phyloP scores from a whole-genome alignment of 768 basidiomycete species.

The Cystoderma amianthinum region DNA sequence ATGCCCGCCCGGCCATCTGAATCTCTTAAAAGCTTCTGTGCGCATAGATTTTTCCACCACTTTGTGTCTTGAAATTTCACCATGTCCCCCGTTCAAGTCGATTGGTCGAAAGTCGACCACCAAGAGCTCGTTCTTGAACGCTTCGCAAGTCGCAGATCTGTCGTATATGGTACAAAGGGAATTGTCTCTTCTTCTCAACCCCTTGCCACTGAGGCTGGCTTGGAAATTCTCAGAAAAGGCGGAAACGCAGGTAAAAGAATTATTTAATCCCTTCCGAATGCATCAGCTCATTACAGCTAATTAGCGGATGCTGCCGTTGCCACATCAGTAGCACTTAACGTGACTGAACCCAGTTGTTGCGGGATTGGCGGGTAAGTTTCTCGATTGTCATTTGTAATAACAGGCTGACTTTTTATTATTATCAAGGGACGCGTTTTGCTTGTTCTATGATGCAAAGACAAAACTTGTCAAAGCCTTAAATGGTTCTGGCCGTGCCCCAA shows the following conservation, averaged over 20 bases:
- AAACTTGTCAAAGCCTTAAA: conserved; percentile 86
- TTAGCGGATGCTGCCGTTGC: conserved; percentile 93
- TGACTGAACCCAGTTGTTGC: conserved; percentile 82
- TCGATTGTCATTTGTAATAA: conserved; percentile 1
- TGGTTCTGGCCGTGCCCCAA: conserved; percentile 85
- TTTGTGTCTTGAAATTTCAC: conserved; percentile 17
- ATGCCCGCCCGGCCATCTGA: too few species aligned
- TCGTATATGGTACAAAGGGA: conserved; percentile 83
- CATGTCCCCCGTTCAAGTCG: conserved; percentile 26
- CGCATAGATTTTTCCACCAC: not conserved
- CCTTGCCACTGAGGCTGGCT: conserved; percentile 82
- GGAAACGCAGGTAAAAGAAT: conserved; percentile 81
- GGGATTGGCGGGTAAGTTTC: conserved; percentile 81
- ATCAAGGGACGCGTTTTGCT: conserved; percentile 79
- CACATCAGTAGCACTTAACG: conserved; percentile 85
- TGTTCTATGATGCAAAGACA: conserved; percentile 82
- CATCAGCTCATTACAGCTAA: conserved; percentile 1
- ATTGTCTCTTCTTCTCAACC: conserved; percentile 89
- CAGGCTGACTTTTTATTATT: conserved; percentile 4
- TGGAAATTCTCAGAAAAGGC: conserved; percentile 87
- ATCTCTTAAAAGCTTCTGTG: too few species aligned
- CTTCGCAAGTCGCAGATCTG: conserved; percentile 81
- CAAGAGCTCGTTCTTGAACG: conserved; percentile 60
- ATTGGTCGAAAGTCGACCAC: conserved; percentile 58
- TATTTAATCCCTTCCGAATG: not conserved